These are phyloP conservation scores for Suillus decipiens DNA, from an alignment of 768 basidiomycete species.

Conservation along the genomic window DNA sequence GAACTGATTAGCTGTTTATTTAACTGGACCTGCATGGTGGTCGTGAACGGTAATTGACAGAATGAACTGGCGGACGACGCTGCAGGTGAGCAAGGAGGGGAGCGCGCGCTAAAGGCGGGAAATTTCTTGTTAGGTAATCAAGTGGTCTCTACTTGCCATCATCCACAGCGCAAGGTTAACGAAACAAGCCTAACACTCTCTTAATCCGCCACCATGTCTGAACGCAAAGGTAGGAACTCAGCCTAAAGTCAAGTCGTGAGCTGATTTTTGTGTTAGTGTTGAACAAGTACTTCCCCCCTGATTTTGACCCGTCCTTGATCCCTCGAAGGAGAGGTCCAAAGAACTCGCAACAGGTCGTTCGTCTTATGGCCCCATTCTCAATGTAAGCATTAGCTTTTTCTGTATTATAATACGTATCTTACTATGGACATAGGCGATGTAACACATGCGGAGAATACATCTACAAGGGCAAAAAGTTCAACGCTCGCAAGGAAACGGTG, in stretches of 20 bases:
- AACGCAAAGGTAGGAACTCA: constrained; percentile 66
- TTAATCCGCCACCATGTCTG: constrained; percentile 59
- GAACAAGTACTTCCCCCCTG: constrained; percentile 97
- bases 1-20: constrained; percentile 60
- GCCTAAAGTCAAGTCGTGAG: background rate
- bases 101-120: constrained; percentile 29
- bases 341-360: constrained; percentile 96
- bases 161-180: background rate
- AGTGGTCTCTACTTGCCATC: constrained; percentile 6
- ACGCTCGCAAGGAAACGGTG: constrained; percentile 97
- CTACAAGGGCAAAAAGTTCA: constrained; percentile 99
- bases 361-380: constrained; percentile 99
- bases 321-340: constrained; percentile 86
- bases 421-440: constrained; percentile 61
- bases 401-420: background rate
- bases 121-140: constrained; percentile 39
- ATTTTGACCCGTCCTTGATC: constrained; percentile 97
- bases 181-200: background rate
- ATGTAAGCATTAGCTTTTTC: constrained; percentile 58
- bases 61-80: constrained; percentile 18
- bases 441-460: constrained; percentile 98
- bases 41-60: constrained; percentile 12
- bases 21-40: constrained; percentile 66
- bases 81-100: constrained; percentile 19
- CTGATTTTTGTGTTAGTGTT: constrained; percentile 54